These are phyloP conservation scores for Skeletonema tropicum DNA, from an alignment of 108 stramenopile species.

Conservation along the genomic window DNA sequence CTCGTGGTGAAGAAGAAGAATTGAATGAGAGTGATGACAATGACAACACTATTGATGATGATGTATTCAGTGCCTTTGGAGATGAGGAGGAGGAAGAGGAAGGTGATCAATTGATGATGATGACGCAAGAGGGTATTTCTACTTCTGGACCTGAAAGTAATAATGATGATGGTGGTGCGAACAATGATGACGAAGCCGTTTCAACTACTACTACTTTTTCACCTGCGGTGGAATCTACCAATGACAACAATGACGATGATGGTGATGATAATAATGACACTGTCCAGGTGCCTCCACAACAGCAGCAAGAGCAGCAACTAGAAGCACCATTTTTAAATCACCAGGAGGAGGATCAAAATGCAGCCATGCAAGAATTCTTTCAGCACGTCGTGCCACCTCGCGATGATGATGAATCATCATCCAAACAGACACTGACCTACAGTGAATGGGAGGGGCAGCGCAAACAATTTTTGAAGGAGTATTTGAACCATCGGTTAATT, in stretches of 20 bases:
- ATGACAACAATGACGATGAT: not conserved
- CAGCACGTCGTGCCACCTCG: not conserved
- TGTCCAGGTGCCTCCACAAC: not conserved
- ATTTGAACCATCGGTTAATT: conserved; percentile 43
- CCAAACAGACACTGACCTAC: not conserved
- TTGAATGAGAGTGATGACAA: not conserved
- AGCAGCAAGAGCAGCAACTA: no score
- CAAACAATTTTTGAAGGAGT: conserved; percentile 33
- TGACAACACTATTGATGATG: conserved; percentile 8
- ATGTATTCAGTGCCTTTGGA: conserved; percentile 25
- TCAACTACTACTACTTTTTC: not conserved
- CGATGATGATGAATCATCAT: not conserved
- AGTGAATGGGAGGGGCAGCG: conserved; percentile 26
- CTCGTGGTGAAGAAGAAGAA: conserved; percentile 4
- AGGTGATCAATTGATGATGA: not conserved
- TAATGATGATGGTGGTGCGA: not conserved
- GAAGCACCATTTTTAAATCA: not conserved
- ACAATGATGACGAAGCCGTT: not conserved
- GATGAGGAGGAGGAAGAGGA: not conserved
- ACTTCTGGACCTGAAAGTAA: not conserved
- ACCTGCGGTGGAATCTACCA: not conserved
- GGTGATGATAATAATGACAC: not conserved
- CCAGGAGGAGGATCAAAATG: not conserved
- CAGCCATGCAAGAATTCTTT: not conserved
- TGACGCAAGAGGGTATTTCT: not conserved